Evolutionary conservation across 1,284 basidiomycete genomes (phyloP), one percentile per base, ranked within the genome.

Genomic region (Lignosus rhinocerotis): DNA sequence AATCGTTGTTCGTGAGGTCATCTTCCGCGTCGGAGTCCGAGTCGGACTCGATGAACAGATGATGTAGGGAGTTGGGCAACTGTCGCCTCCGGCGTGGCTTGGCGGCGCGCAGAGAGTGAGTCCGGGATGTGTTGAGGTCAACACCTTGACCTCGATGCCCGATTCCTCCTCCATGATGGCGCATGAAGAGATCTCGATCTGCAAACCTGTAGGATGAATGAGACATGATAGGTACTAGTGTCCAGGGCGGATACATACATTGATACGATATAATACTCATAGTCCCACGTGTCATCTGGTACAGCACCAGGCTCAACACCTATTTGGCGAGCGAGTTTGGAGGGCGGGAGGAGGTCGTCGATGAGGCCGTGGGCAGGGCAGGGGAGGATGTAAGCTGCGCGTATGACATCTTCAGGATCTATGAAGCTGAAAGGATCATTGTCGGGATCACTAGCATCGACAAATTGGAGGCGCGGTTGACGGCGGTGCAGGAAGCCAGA

Each of bases 381-480:
- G 0, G 73, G 74, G 16, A 74, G 69, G 8, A 75, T 42, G 44
- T 75, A 71, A 0, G 58, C 55, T 0, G 55, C 71, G 1, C 69
- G 69, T 16, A 74, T 53, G 1, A 75, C 67, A 14, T 67, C 56
- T 0, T 47, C 41, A n/a, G n/a, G 0, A 73, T 73, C 53, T 74
- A 75, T 38, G 58, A 75, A 75, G 0, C 66, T 68, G 47, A 72
- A 75, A 0, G 70, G 66, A 7, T 64, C 42, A 0, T 38, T 47
- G 33, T 69, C 60, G 1, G 42, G 30, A 21, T 57, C 50, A 8
- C n/a, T 7, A 1, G 39, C n/a, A 16, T 49, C 33, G 1, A 47
- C 5, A n/a, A 56, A 60, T 2, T 14, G 32, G 0, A 60, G 4
- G 8, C 54, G 54, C 3, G 58, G 58, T 6, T 50, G 54, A 4